Evolutionary conservation across 1,284 basidiomycete genomes (phyloP).

Genomic region (Abortiporus biennis): DNA sequence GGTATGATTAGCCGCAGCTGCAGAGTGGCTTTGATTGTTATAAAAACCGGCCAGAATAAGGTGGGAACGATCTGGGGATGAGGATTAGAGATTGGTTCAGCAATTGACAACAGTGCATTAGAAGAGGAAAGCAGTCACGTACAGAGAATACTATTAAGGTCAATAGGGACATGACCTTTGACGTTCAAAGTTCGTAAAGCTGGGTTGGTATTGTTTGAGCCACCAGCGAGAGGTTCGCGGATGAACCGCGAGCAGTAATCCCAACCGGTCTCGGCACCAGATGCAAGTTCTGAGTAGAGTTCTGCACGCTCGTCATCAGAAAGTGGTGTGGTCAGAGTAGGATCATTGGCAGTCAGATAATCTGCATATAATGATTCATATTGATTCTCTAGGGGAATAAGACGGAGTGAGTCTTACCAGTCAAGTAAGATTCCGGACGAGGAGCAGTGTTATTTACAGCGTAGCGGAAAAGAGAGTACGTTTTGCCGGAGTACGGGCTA

Average conservation of each 20-base stretch:
- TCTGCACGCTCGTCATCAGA: slow-evolving; percentile 55
- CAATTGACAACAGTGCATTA: background rate
- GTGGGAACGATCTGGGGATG: slow-evolving; percentile 53
- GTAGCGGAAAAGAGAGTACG: slow-evolving; percentile 67
- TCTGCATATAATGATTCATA: slow-evolving; percentile 41
- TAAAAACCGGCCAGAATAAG: slow-evolving; percentile 63
- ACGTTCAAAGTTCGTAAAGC: slow-evolving; percentile 72
- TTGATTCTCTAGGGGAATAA: background rate
- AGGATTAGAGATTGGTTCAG: background rate
- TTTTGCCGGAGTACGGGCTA: slow-evolving; percentile 67
- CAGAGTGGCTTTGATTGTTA: slow-evolving; percentile 33
- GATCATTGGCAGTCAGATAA: slow-evolving; percentile 69
- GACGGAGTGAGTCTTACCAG: slow-evolving; percentile 27
- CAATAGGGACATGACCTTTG: slow-evolving; percentile 64
- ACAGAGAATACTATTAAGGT: slow-evolving; percentile 85
- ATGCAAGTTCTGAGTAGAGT: slow-evolving; percentile 87
- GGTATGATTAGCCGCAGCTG: slow-evolving; percentile 48
- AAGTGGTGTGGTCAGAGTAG: slow-evolving; percentile 45
- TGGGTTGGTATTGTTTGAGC: slow-evolving; percentile 33
- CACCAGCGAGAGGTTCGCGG: slow-evolving; percentile 35
- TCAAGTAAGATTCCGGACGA: slow-evolving; percentile 78
- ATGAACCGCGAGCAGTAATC: slow-evolving; percentile 48
- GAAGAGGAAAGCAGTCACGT: slow-evolving; percentile 23
- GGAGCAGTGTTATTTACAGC: slow-evolving; percentile 80
- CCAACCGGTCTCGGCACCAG: slow-evolving; percentile 79